phyloP scores from a whole-genome alignment of 495 filamentous ascomycete species.

The Hapsidospora chrysogenum region DNA sequence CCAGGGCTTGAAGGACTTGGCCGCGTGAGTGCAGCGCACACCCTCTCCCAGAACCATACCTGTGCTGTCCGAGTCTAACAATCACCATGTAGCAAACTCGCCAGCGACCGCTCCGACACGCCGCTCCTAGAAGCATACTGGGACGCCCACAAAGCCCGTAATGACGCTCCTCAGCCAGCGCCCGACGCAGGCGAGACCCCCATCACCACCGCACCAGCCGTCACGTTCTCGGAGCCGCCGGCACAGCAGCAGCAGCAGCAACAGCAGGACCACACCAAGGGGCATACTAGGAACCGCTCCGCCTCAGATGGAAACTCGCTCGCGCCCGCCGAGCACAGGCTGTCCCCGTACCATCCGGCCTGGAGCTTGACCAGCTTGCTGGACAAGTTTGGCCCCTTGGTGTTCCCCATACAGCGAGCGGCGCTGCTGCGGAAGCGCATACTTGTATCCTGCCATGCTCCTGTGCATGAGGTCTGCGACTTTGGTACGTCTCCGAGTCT shows the following conservation, averaged over 20 bases:
- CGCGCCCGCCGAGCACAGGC: conserved; percentile 47
- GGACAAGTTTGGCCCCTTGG: conserved; percentile 71
- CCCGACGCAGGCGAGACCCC: conserved; percentile 37
- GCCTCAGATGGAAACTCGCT: conserved; percentile 43
- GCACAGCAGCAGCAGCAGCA: too few relatives aligned
- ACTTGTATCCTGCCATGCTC: conserved; percentile 66
- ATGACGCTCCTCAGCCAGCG: conserved; percentile 13
- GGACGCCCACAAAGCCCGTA: conserved; percentile 44
- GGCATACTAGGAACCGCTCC: conserved; percentile 36
- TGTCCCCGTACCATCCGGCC: conserved; percentile 72
- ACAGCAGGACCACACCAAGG: conserved; percentile 15
- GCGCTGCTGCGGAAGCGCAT: conserved; percentile 78
- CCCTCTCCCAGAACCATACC: conserved; percentile 8
- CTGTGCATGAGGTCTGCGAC: conserved; percentile 72
- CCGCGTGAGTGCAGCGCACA: conserved; percentile 35
- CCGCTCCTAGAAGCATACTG: conserved; percentile 62
- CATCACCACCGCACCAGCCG: conserved; percentile 10
- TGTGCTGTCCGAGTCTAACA: too few relatives aligned
- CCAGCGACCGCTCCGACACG: conserved; percentile 36
- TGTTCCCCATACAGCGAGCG: conserved; percentile 84
- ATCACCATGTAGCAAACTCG: conserved; percentile 25
- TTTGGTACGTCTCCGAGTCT: conserved; percentile 49
- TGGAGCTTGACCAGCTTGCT: conserved; percentile 61
- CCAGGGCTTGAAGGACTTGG: conserved; percentile 54
- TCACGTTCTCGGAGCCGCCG: background rate